Conservation (phyloP, 163 green algal species). For the Chlamydomonas reinhardtii region DNA sequence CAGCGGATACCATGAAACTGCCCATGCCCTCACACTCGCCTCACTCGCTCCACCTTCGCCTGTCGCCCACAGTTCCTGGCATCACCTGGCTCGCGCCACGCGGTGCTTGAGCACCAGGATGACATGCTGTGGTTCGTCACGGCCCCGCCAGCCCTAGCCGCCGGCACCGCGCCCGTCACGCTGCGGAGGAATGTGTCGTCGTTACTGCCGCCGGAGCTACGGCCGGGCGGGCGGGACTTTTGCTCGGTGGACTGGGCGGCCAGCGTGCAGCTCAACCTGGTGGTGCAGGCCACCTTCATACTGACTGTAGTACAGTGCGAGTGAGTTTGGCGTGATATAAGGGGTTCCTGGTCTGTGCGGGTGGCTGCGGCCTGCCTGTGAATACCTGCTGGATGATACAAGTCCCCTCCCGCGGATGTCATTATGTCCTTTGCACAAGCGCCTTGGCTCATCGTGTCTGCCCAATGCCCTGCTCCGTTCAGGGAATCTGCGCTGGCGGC, state of each 20-base stretch:
- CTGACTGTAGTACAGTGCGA: slow-evolving; percentile 63
- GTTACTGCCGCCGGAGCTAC: slow-evolving; percentile 26
- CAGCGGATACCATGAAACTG: too few relatives aligned
- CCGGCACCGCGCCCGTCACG: not conserved
- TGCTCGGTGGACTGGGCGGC: slow-evolving; percentile 9
- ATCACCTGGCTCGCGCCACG: slow-evolving; percentile 9
- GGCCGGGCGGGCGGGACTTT: slow-evolving; percentile 32
- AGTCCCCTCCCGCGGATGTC: too few relatives aligned
- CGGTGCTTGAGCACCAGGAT: slow-evolving; percentile 29
- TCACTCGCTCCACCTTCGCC: not conserved
- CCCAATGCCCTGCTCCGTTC: too few relatives aligned
- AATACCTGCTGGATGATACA: too few relatives aligned
- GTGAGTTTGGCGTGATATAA: slow-evolving; percentile 18
- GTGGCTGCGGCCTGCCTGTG: too few relatives aligned
- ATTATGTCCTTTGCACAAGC: too few relatives aligned
- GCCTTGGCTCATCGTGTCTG: too few relatives aligned
- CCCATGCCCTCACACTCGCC: not conserved
- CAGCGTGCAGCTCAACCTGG: slow-evolving; percentile 57
- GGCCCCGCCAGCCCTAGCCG: not conserved
- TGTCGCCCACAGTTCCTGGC: slow-evolving; percentile 9
- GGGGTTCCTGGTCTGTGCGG: too few relatives aligned
- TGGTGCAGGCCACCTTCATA: slow-evolving; percentile 59
- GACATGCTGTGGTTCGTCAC: slow-evolving; percentile 42
- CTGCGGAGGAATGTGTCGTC: slow-evolving; percentile 26
- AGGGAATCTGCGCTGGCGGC: too few relatives aligned